These are phyloP conservation scores for Echites panduratus DNA, from an alignment of 257 asterid species.

Conservation along the genomic window DNA sequence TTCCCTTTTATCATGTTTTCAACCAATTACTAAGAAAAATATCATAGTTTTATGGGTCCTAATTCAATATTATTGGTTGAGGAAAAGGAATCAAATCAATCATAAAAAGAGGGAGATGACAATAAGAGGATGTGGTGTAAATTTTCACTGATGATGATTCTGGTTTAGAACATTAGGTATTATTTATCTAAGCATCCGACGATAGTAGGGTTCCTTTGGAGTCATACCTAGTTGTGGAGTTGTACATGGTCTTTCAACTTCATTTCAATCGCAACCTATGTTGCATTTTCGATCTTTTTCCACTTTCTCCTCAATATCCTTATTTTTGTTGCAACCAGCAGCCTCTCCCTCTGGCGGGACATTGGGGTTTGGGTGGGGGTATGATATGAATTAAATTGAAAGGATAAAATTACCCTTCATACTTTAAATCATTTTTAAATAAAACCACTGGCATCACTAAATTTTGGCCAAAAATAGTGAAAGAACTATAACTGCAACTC, in stretches of 20 bases:
- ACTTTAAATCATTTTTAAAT: no score
- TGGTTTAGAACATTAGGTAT: conserved; percentile 28
- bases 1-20: background rate
- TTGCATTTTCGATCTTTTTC: conserved; percentile 41
- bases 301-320: conserved; percentile 44
- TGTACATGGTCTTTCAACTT: conserved; percentile 75
- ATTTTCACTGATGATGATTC: conserved; percentile 18
- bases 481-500: no score
- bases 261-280: conserved; percentile 54
- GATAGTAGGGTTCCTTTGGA: conserved; percentile 74
- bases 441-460: no score
- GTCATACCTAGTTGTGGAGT: conserved; percentile 60
- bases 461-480: no score
- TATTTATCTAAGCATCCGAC: conserved; percentile 80
- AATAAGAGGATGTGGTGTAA: background rate
- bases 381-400: no score
- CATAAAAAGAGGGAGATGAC: background rate
- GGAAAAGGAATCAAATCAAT: background rate
- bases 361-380: no score
- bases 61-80: background rate
- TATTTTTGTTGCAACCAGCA: conserved; percentile 39
- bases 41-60: background rate
- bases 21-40: background rate
- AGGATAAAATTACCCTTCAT: no score
- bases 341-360: conserved; percentile 50